Evolutionary conservation across 192 early-diverging fungal genomes (phyloP).

Genomic region (Dimargaris cristalligena): DNA sequence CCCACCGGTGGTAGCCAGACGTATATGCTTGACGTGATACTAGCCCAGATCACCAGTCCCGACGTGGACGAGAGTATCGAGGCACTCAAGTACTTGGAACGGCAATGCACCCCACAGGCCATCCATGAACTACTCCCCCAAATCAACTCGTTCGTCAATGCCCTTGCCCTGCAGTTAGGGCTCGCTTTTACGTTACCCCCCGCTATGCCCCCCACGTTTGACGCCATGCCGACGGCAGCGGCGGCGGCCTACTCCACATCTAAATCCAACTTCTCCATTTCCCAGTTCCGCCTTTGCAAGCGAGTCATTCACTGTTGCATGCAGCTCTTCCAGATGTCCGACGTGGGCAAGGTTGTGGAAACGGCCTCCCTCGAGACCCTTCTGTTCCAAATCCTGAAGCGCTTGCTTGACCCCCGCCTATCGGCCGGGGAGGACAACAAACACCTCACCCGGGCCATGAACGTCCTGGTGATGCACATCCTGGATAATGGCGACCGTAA

Average conservation of each 20-base stretch:
- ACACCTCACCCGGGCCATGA: constrained; percentile 51
- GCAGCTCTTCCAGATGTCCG: constrained; percentile 49
- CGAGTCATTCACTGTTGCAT: constrained; percentile 34
- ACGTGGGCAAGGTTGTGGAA: constrained; percentile 44
- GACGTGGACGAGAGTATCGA: constrained; percentile 49
- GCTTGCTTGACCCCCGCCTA: constrained; percentile 65
- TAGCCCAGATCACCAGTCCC: constrained; percentile 46
- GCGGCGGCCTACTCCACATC: no score
- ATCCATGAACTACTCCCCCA: constrained; percentile 26
- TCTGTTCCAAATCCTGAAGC: constrained; percentile 57
- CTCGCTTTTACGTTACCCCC: constrained; percentile 47
- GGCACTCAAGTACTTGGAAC: constrained; percentile 58
- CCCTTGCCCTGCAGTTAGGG: constrained; percentile 58
- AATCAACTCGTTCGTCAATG: constrained; percentile 46
- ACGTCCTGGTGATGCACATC: constrained; percentile 77
- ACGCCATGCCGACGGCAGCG: not conserved
- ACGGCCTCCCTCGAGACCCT: constrained; percentile 46
- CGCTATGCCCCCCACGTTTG: constrained; percentile 17
- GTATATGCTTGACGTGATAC: constrained; percentile 42
- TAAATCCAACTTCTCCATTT: constrained; percentile 13
- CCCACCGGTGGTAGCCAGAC: constrained; percentile 16
- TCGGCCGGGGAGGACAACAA: constrained; percentile 35
- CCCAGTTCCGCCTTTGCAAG: constrained; percentile 13
- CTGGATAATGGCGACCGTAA: constrained; percentile 80
- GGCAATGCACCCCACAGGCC: constrained; percentile 13